Evolutionary conservation across 2,329 filamentous ascomycete genomes (phyloP), one percentile per base, ranked within the genome.

Genomic region (Verticillium nonalfalfae): DNA sequence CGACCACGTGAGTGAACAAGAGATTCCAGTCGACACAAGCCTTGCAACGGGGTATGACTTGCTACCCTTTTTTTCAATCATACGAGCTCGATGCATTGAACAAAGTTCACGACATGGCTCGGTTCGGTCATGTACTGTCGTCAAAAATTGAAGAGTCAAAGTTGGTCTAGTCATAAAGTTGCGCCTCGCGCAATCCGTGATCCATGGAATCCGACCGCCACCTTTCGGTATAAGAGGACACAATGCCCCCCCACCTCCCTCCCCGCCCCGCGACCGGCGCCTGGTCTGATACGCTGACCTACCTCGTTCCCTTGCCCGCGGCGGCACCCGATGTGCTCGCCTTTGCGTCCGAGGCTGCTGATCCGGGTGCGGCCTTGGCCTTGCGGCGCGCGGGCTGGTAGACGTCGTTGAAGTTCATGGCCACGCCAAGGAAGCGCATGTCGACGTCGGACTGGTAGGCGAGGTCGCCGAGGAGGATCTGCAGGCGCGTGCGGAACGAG

Each of bases 391-490:
- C 85, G 14, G 91, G 90, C 75, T 91, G 85, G 75, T 98, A 98
- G 33, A 96, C 90, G 73, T 98, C 94, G 75, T 99, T 99, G 76
- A 98, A 99, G 76, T 98, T 99, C 92, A 99, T 98, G 50, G 95
- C 91, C 56, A 98, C 93, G 45, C 92, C 95, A 66, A 99, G 78
- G 80, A 98, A 98, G 60, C 94, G 84, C 87, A 99, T 91, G 74
- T 99, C 95, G 59, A 93, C 88, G 73, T 99, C 95, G 1, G 93
- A 89, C 75, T 98, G 94, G 76, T 96, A 94, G 9, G 92, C 90
- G 65, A 99, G 75, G 73, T 99, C 96, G 14, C 95, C 93, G 3
- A 99, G 79, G 60, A 99, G 78, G 50, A 93, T 81, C 72, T 92
- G 92, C 57, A 98, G 83, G 34, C 90, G 85, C 1, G 84, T 82